Base-by-base conservation (phyloP, 148 eudicot genomes). In the Chenopodium album region DNA sequence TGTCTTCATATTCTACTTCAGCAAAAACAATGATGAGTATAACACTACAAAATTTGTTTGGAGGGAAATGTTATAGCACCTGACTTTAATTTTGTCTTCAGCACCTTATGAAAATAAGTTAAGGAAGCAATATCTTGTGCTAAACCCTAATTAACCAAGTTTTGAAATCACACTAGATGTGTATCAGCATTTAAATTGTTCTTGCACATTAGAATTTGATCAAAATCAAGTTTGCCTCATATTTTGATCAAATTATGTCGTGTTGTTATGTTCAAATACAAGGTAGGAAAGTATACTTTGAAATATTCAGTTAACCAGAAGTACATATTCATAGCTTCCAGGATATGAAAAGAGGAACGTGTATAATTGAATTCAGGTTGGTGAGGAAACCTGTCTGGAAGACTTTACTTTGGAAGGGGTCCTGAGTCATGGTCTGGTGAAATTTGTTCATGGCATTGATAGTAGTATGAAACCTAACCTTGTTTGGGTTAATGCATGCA, bases 361-460 rank as follows among this genome's bases (percentile, higher is more conserved):
- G 28, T 31, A 83, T 85, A 88, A 86, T 85, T 46, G 90, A 88
- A 68, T 88, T 67, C 12, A 28, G 69, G 67, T 31, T 47, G 56
- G 77, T 81, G 60, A 84, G 63, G 63, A 84, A 23, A 62, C 68
- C 88, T 2, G 86, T 64, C 34, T 66, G 46, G 19, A 85, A 72
- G 82, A 88, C 85, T 74, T 85, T 83, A 41, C 86, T 85, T n/a
- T 85, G 84, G 81, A 54, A 79, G 23, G 80, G 79, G 44, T 41
- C 44, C 10, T 37, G 78, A 76, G 79, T 41, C 7, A 28, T 28
- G 29, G 29, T 41, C 44, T 8, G 81, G 67, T 88, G 85, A 71
- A 41, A 88, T 0, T 85, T 19, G 78, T 88, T 88, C 90, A 88
- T 88, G 60, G 85, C 82, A 19, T 81, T 88, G 90, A n/a, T 83